Evolutionary conservation across 2,329 filamentous ascomycete species (phyloP), one percentile per base, ranked within the genome.

Genomic region (Aureobasidium namibiae): DNA sequence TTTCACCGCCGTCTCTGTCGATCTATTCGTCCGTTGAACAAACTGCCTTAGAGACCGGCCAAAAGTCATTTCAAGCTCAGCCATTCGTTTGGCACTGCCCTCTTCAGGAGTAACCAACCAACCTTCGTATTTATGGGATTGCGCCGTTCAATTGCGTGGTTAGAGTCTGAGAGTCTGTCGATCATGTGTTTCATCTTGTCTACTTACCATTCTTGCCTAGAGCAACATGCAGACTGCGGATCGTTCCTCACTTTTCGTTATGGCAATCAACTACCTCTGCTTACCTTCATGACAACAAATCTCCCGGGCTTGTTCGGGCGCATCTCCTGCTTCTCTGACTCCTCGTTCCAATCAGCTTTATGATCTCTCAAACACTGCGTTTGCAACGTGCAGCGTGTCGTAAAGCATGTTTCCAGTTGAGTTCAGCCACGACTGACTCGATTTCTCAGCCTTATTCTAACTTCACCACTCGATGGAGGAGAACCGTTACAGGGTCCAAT

Each of bases 371-470:
- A 16, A 21, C n/a, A 29, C 24, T 2, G 6, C n/a, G 42, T 45
- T 29, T 26, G 3, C 36, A 31, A 31, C 39, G 14, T 21, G 34
- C 14, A 18, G 39, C 39, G 14, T 11, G 45, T 36, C 39, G 14
- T 11, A 56, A 56, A 56, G 52, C 29, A 44, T 34, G 33, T 29
- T 14, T 18, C 31, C 4, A 42, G 18, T 26, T 24, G 52, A 44
- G 39, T 34, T 45, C 39, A 44, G 52, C 52, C 52, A 56, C 52
- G 44, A 56, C 52, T 56, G 52, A 56, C 52, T 56, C 52, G 21
- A 18, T 21, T 10, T 29, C 4, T 8, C 52, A 56, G 26, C 52
- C 29, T 56, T 36, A 36, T 21, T 5, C 26, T 44, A 56, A 34
- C 39, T 31, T 56, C 36, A 31, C 18, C 34, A 45, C 38, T 34